Conservation (phyloP, 345 rosid genomes). For the Ceriops decandra region DNA sequence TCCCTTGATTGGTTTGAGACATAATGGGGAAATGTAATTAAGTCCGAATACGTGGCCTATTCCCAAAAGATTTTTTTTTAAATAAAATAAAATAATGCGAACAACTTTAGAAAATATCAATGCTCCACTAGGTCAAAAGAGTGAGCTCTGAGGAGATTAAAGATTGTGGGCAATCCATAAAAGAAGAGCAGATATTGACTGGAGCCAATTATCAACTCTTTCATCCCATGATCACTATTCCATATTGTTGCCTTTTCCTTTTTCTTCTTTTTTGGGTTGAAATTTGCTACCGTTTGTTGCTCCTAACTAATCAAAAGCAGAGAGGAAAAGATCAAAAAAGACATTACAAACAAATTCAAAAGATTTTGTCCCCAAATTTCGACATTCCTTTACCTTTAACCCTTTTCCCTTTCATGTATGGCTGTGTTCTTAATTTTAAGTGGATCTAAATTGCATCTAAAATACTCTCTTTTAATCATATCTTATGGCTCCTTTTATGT, state of each 20-base stretch:
- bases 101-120: not conserved
- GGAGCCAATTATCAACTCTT: constrained; percentile 15
- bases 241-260: constrained; percentile 14
- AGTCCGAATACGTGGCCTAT: no score
- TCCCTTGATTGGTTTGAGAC: not conserved
- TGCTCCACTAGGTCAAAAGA: constrained; percentile 30
- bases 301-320: constrained; percentile 27
- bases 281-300: constrained; percentile 22
- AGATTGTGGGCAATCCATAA: constrained; percentile 12
- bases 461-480: constrained; percentile 24
- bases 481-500: constrained; percentile 17
- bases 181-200: constrained; percentile 17
- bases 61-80: no score
- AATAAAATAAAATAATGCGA: not conserved
- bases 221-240: not conserved
- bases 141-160: constrained; percentile 16
- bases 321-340: constrained; percentile 30
- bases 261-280: constrained; percentile 18
- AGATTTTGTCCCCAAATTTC: constrained; percentile 37
- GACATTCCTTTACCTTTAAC: constrained; percentile 27
- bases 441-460: constrained; percentile 32
- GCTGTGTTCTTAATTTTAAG: constrained; percentile 12
- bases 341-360: constrained; percentile 35
- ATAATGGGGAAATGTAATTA: not conserved
- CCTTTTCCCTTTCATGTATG: constrained; percentile 14